Evolutionary conservation across 2,329 filamentous ascomycete genomes (phyloP).

Genomic region (Talaromyces sp.): DNA sequence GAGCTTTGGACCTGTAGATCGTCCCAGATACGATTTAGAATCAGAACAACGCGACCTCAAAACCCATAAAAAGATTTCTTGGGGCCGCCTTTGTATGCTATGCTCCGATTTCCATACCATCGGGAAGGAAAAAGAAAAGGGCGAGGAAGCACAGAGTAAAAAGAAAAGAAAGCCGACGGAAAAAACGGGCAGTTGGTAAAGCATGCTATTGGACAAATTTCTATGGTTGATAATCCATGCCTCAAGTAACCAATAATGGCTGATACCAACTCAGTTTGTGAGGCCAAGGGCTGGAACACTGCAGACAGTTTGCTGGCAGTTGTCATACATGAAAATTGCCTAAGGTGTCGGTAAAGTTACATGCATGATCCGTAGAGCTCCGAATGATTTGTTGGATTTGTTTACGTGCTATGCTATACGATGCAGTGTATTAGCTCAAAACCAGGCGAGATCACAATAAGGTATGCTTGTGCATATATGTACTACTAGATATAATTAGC

Average conservation of each 20-base stretch:
- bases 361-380: conserved; percentile 3
- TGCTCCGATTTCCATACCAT: too few relatives aligned
- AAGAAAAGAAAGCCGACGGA: background rate
- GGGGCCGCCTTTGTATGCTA: background rate
- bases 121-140: background rate
- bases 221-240: background rate
- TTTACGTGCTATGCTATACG: background rate
- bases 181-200: background rate
- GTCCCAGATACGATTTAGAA: background rate
- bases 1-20: background rate
- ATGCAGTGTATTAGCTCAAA: too few relatives aligned
- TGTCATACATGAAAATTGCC: background rate
- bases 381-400: background rate
- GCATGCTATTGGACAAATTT: background rate
- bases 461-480: too few relatives aligned
- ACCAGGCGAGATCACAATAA: too few relatives aligned
- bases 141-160: background rate
- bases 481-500: too few relatives aligned
- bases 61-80: background rate
- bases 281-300: background rate
- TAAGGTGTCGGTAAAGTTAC: background rate
- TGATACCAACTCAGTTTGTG: background rate
- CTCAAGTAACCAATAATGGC: background rate
- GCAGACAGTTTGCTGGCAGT: background rate
- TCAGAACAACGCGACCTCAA: background rate